These are phyloP conservation scores for Ilyonectria sp. DNA, from an alignment of 2,329 filamentous ascomycete species.

Conservation along the genomic window DNA sequence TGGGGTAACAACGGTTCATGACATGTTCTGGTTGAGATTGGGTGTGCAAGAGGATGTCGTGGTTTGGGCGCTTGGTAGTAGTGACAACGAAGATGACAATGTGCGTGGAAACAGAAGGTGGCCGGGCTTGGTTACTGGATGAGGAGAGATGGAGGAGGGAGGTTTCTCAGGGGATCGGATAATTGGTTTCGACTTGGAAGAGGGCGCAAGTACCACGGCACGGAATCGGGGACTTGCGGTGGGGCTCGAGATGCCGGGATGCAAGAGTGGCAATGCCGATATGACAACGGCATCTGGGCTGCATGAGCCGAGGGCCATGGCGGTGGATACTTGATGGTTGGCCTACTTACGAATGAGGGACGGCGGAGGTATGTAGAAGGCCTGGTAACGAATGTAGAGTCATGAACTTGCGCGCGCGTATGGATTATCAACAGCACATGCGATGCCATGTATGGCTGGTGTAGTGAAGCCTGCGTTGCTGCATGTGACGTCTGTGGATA, in stretches of 20 bases:
- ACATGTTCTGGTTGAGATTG: not conserved
- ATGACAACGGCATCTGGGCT: constrained; percentile 20
- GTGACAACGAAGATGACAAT: not conserved
- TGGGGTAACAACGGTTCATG: constrained; percentile 4
- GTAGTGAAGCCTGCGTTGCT: constrained; percentile 2
- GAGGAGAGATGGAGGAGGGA: not conserved
- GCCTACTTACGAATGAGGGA: not conserved
- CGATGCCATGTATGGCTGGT: constrained; percentile 5
- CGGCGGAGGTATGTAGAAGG: not conserved
- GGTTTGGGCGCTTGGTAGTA: not conserved
- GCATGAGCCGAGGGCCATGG: constrained; percentile 26
- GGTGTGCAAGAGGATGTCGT: constrained; percentile 7
- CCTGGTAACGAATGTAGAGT: not conserved
- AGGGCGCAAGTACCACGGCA: not conserved
- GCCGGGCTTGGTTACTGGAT: constrained; percentile 1
- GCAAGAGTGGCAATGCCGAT: constrained; percentile 17
- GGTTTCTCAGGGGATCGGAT: constrained; percentile 9
- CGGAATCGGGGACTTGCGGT: constrained; percentile 4
- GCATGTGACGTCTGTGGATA: constrained; percentile 18
- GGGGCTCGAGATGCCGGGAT: not conserved
- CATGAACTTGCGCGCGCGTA: not conserved
- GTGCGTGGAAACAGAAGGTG: not conserved
- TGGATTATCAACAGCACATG: constrained; percentile 16
- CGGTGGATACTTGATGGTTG: constrained; percentile 13
- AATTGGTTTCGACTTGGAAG: not conserved